Evolutionary conservation across 805 yeast genomes (phyloP).

Genomic region (Henningerozyma blattae): DNA sequence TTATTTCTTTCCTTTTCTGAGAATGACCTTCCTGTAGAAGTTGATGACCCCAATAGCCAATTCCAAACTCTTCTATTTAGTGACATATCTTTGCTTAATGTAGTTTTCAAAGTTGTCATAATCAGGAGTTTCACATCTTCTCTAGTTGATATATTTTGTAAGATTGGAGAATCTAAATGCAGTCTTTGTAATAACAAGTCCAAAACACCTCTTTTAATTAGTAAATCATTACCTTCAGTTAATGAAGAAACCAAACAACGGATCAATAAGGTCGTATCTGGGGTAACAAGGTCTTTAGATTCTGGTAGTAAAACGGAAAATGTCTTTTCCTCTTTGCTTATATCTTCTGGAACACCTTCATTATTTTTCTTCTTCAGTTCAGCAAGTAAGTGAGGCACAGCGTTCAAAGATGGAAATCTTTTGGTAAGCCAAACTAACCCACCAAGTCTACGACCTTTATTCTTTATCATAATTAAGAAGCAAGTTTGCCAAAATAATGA

Average conservation of each 20-base stretch:
- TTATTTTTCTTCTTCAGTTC: not conserved
- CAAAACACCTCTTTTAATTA: constrained; percentile 80
- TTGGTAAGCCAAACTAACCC: constrained; percentile 61
- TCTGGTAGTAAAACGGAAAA: constrained; percentile 39
- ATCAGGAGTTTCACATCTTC: constrained; percentile 49
- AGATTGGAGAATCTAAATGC: constrained; percentile 48
- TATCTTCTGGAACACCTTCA: not conserved
- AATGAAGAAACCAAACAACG: constrained; percentile 67
- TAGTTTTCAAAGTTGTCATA: constrained; percentile 52
- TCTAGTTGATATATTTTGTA: constrained; percentile 34
- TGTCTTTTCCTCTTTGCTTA: not conserved
- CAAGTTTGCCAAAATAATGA: constrained; percentile 78
- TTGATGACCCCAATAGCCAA: constrained; percentile 73
- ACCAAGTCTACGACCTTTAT: constrained; percentile 73
- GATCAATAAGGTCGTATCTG: constrained; percentile 69
- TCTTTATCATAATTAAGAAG: constrained; percentile 61
- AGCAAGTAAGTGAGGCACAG: constrained; percentile 2
- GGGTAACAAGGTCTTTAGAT: constrained; percentile 49
- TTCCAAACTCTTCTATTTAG: constrained; percentile 87
- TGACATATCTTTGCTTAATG: constrained; percentile 83
- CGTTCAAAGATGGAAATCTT: constrained; percentile 49
- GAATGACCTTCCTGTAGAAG: constrained; percentile 2
- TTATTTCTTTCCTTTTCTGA: not conserved
- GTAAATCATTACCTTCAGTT: constrained; percentile 47
- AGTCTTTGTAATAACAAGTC: constrained; percentile 63